A percentile compares a stretch with the other conserved stretches of the same genome.
phyloP scores from a whole-genome alignment of 768 basidiomycete species.

The Hemileccinum impolitum region DNA sequence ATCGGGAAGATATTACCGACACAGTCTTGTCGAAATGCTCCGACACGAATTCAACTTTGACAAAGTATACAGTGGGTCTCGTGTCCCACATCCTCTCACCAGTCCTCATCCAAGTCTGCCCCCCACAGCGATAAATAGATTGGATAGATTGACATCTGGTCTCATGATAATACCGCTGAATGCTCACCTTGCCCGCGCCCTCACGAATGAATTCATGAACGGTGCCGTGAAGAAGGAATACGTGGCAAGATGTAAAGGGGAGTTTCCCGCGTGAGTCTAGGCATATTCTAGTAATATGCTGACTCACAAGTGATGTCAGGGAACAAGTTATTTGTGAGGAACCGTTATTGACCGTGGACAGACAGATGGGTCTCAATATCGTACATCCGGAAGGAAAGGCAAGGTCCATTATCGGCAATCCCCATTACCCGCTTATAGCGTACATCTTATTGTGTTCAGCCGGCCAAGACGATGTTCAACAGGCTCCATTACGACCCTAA shows the following conservation, averaged over 20 bases:
- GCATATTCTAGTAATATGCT: neutral
- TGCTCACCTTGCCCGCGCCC: slow-evolving; percentile 57
- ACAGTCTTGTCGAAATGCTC: slow-evolving; percentile 85
- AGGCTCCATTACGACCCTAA: slow-evolving; percentile 74
- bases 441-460: slow-evolving; percentile 39
- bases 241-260: slow-evolving; percentile 79
- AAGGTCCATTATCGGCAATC: slow-evolving; percentile 4
- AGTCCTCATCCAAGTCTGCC: neutral
- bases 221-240: slow-evolving; percentile 90
- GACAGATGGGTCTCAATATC: slow-evolving; percentile 95
- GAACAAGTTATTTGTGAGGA: slow-evolving; percentile 81
- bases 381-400: slow-evolving; percentile 96
- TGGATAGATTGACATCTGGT: slow-evolving; percentile 93
- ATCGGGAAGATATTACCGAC: slow-evolving; percentile 84
- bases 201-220: slow-evolving; percentile 79
- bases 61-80: slow-evolving; percentile 75
- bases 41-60: slow-evolving; percentile 78
- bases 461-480: slow-evolving; percentile 86
- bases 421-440: neutral
- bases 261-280: slow-evolving; percentile 77
- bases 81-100: neutral
- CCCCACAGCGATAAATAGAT: slow-evolving; percentile 78
- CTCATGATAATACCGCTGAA: slow-evolving; percentile 90
- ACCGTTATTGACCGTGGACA: slow-evolving; percentile 86
- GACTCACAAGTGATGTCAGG: slow-evolving; percentile 36